Conservation (phyloP, 1,284 basidiomycete species). For the Neotropicomus parvogracilis region DNA sequence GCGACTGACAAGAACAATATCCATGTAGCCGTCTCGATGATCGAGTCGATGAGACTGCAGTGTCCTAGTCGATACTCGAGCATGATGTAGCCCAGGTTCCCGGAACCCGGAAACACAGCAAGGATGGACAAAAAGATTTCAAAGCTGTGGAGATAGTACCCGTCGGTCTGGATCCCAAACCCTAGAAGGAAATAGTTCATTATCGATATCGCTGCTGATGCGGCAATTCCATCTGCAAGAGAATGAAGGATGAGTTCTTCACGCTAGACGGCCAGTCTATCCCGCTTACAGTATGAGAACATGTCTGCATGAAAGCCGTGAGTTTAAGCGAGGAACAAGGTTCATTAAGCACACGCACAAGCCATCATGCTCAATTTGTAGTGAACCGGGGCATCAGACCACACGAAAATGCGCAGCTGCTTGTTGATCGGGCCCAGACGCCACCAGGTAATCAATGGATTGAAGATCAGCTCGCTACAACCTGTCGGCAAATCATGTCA, state of each 20-base stretch:
- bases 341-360: constrained; percentile 55
- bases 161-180: constrained; percentile 57
- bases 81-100: constrained; percentile 68
- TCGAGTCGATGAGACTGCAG: constrained; percentile 42
- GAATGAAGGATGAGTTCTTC: neutral
- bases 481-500: constrained; percentile 24
- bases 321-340: constrained; percentile 1
- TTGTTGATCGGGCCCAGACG: constrained; percentile 71
- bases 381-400: constrained; percentile 72
- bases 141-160: constrained; percentile 68
- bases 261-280: constrained; percentile 10
- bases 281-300: constrained; percentile 69
- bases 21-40: constrained; percentile 57
- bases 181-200: constrained; percentile 74
- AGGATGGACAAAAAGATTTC: constrained; percentile 75
- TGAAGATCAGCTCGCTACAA: constrained; percentile 71
- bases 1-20: constrained; percentile 62
- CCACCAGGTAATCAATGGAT: constrained; percentile 72
- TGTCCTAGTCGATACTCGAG: constrained; percentile 75
- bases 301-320: constrained; percentile 51
- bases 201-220: constrained; percentile 59
- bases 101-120: constrained; percentile 70
- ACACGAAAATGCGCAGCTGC: constrained; percentile 71
- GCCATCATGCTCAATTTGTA: constrained; percentile 79
- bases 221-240: constrained; percentile 68